phyloP scores from a whole-genome alignment of 2,329 filamentous ascomycete species.

The Didymosphaeria variabile region DNA sequence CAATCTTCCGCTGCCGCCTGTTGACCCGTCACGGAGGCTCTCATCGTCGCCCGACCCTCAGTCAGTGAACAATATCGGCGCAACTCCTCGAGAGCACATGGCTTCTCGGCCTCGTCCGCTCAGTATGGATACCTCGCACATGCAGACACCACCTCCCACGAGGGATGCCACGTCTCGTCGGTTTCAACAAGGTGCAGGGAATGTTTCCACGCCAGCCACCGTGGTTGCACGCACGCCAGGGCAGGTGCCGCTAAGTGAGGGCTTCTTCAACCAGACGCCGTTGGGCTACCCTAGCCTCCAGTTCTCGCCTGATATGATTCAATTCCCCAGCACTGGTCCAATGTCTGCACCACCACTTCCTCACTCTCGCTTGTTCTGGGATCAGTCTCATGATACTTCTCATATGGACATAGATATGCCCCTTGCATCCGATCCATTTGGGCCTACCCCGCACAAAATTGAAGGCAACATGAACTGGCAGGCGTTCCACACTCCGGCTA shows the following conservation, averaged over 20 bases:
- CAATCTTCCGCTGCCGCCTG: constrained; percentile 65
- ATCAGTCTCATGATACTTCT: constrained; percentile 38
- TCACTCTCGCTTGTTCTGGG: constrained; percentile 55
- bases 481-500: constrained; percentile 37
- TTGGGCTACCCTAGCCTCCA: constrained; percentile 63
- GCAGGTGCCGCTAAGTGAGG: constrained; percentile 35
- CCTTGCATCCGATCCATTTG: constrained; percentile 44
- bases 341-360: constrained; percentile 66
- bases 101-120: constrained; percentile 32
- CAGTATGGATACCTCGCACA: constrained; percentile 56
- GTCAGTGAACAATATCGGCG: constrained; percentile 26
- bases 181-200: constrained; percentile 40
- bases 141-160: constrained; percentile 70
- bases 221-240: constrained; percentile 54
- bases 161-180: constrained; percentile 63
- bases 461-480: constrained; percentile 44
- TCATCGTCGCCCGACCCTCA: constrained; percentile 65
- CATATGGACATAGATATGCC: constrained; percentile 49
- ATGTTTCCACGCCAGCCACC: constrained; percentile 47
- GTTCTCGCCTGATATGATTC: constrained; percentile 66
- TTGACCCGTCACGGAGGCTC: constrained; percentile 67
- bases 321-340: constrained; percentile 61
- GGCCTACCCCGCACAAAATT: constrained; percentile 46
- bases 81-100: constrained; percentile 23
- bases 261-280: constrained; percentile 49